Percentiles rank a stretch among this genome's conserved stretches.
phyloP scores from a whole-genome alignment of 2,329 filamentous ascomycete species.

The Neofusicoccum ribis region DNA sequence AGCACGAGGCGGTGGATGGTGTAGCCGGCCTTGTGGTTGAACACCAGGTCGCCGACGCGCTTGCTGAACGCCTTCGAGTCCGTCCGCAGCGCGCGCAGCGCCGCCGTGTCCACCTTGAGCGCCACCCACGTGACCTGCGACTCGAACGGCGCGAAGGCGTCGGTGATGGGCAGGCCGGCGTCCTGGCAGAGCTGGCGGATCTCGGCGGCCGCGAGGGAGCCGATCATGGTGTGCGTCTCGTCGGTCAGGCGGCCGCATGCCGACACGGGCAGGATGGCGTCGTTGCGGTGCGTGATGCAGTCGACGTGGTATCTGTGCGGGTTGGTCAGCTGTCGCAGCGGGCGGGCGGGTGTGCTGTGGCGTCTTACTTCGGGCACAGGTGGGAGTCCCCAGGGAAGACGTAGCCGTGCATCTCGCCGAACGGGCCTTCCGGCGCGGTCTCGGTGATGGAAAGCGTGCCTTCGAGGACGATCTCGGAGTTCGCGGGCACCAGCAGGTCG shows the following conservation, averaged over 20 bases:
- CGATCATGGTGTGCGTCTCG: slow-evolving; percentile 48
- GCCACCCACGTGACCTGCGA: slow-evolving; percentile 52
- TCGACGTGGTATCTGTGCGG: slow-evolving; percentile 38
- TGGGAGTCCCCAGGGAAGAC: slow-evolving; percentile 46
- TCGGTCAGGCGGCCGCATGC: slow-evolving; percentile 46
- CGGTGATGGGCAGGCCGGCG: slow-evolving; percentile 45
- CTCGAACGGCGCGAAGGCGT: slow-evolving; percentile 49
- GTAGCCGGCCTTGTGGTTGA: slow-evolving; percentile 45
- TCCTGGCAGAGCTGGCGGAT: slow-evolving; percentile 39
- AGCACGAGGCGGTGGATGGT: slow-evolving; percentile 49
- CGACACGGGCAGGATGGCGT: slow-evolving; percentile 52
- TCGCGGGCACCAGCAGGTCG: slow-evolving; percentile 51
- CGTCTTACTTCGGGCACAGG: slow-evolving; percentile 39
- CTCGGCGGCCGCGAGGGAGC: slow-evolving; percentile 46
- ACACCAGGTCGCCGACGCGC: slow-evolving; percentile 47
- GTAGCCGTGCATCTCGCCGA: slow-evolving; percentile 49
- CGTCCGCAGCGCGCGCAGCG: slow-evolving; percentile 20
- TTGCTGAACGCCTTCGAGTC: slow-evolving; percentile 38
- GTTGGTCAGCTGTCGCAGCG: too few species aligned
- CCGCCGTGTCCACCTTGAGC: slow-evolving; percentile 21
- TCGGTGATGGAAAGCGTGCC: slow-evolving; percentile 50
- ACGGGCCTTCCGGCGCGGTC: slow-evolving; percentile 49
- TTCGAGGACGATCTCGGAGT: slow-evolving; percentile 54
- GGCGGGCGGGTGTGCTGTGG: too few species aligned
- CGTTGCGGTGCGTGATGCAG: slow-evolving; percentile 49